Percentiles rank a stretch among this genome's conserved stretches.
phyloP scores from a whole-genome alignment of 2,329 filamentous ascomycete genomes.

The Metarhizium anisopliae region DNA sequence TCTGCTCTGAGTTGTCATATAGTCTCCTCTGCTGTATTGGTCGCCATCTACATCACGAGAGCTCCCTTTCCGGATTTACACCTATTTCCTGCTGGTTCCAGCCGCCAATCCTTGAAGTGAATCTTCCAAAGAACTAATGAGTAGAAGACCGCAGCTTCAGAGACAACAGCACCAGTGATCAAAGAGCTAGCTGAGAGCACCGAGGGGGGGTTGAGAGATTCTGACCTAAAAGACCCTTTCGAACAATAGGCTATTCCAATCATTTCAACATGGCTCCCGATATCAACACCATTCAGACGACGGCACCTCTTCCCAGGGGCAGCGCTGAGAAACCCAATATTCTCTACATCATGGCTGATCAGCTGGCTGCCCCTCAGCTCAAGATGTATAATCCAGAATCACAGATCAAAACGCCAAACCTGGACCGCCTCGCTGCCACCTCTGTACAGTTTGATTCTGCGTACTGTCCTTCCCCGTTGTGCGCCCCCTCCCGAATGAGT shows the following conservation, averaged over 20 bases:
- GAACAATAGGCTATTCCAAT: not conserved
- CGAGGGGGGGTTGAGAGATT: not conserved
- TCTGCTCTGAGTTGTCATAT: constrained; percentile 3
- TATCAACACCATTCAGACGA: constrained; percentile 60
- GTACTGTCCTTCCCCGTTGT: constrained; percentile 89
- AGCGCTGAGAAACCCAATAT: constrained; percentile 30
- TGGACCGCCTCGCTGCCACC: constrained; percentile 71
- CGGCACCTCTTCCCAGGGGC: constrained; percentile 27
- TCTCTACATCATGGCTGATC: constrained; percentile 90
- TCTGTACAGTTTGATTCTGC: constrained; percentile 89
- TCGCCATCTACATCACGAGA: not conserved
- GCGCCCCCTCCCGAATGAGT: constrained; percentile 85
- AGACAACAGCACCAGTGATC: not conserved
- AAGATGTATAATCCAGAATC: constrained; percentile 87
- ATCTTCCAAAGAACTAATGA: not conserved
- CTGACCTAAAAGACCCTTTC: not conserved
- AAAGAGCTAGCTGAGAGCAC: not conserved
- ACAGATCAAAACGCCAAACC: constrained; percentile 84
- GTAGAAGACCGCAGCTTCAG: not conserved
- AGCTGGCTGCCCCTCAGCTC: constrained; percentile 81
- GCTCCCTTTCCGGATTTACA: not conserved
- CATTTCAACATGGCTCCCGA: constrained; percentile 58
- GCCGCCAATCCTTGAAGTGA: not conserved
- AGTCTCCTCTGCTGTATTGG: constrained; percentile 2
- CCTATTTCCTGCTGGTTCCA: not conserved